These are phyloP conservation scores for Salix arbutifolia DNA, from an alignment of 345 rosid genomes.

Conservation along the genomic window DNA sequence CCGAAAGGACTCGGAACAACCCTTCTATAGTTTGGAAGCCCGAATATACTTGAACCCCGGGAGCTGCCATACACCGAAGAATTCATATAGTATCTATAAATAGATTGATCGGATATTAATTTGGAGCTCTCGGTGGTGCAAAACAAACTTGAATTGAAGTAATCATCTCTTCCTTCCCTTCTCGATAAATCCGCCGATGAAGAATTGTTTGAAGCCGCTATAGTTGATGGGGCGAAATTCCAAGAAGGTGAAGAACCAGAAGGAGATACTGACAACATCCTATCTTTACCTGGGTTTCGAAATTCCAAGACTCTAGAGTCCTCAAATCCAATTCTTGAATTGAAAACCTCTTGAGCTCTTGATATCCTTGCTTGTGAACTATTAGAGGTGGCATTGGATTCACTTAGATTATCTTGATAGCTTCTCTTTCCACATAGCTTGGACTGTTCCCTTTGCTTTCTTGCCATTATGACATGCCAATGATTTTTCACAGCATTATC, in stretches of 20 bases:
- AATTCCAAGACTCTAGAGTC: conserved; percentile 28
- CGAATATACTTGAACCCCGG: conserved; percentile 16
- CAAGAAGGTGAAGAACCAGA: conserved; percentile 30
- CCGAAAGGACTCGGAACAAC: conserved; percentile 40
- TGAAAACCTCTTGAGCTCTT: conserved; percentile 23
- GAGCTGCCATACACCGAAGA: conserved; percentile 14
- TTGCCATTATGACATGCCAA: conserved; percentile 33
- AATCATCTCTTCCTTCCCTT: conserved; percentile 26
- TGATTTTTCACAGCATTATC: conserved; percentile 35
- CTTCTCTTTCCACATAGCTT: conserved; percentile 35
- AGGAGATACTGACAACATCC: conserved; percentile 29
- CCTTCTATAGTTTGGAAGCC: conserved; percentile 24
- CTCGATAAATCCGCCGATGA: conserved; percentile 25
- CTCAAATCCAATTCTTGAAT: conserved; percentile 28
- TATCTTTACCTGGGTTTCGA: conserved; percentile 28
- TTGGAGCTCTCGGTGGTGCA: conserved; percentile 17
- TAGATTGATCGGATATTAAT: conserved; percentile 13
- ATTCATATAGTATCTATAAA: conserved; percentile 19
- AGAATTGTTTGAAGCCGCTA: conserved; percentile 19
- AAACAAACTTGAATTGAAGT: conserved; percentile 19
- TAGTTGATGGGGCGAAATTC: conserved; percentile 24
- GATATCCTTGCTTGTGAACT: conserved; percentile 24
- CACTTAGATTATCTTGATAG: conserved; percentile 21
- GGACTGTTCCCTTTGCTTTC: conserved; percentile 35
- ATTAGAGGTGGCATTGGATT: conserved; percentile 8